Percentiles rank a stretch among this genome's conserved stretches.
phyloP scores from a whole-genome alignment of 2,329 filamentous ascomycete species.

The Epichloe sp. region DNA sequence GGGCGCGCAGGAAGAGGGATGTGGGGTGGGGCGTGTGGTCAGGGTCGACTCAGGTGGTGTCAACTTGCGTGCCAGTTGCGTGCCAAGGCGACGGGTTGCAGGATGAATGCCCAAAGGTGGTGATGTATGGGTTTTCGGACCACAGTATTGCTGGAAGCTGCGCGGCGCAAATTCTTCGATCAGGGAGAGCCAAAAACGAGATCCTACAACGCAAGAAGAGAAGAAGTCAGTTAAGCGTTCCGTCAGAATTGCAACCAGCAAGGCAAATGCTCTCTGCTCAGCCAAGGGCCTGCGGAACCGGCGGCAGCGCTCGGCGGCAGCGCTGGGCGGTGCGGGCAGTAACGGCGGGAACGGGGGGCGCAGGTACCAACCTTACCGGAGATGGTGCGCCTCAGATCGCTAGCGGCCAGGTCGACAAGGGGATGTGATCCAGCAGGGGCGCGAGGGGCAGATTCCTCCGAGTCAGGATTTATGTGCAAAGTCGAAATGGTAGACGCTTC shows the following conservation, averaged over 20 bases:
- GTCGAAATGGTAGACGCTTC: neutral
- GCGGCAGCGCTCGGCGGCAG: neutral
- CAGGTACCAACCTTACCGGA: constrained; percentile 8
- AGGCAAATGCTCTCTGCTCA: too few relatives aligned
- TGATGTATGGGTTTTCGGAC: neutral
- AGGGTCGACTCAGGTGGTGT: neutral
- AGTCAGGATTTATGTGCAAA: neutral
- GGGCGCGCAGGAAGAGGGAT: neutral
- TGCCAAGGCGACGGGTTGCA: neutral
- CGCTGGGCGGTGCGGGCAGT: constrained; percentile 1
- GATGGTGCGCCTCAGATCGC: constrained; percentile 7
- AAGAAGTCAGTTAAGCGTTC: neutral
- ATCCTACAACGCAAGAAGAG: neutral
- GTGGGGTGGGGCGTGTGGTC: neutral
- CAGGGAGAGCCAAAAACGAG: neutral
- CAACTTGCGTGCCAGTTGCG: constrained; percentile 1
- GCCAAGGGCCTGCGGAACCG: constrained; percentile 1
- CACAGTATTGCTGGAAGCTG: neutral
- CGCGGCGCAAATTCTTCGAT: too few relatives aligned
- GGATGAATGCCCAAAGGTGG: neutral
- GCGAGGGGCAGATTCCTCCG: neutral
- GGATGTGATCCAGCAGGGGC: neutral
- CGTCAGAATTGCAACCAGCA: too few relatives aligned
- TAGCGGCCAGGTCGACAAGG: constrained; percentile 13
- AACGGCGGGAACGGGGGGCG: constrained; percentile 5